Evolutionary conservation across 2,329 filamentous ascomycete genomes (phyloP), one percentile per base, ranked within the genome.

Genomic region (Paracoccidioides lutzii): DNA sequence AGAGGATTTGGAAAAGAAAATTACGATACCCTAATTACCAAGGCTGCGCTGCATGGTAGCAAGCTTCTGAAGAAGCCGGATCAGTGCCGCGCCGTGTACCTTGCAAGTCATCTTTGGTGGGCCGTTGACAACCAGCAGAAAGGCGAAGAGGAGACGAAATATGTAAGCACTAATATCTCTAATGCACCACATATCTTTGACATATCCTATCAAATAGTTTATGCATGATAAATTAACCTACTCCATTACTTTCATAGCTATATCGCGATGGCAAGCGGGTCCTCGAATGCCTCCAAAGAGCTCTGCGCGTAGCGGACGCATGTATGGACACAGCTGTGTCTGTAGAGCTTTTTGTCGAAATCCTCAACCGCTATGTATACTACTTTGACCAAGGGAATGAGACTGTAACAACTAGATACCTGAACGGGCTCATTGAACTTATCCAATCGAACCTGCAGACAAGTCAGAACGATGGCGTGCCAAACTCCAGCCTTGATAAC

Each of bases 321-420:
- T 98, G 93, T 75, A 98, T 98, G 93, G 94, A 98, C 72, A 93
- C 90, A 6, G 89, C 90, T 5, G 90, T 96, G 3, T 96, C 90
- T 2, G 93, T 98, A 49, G 94, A 98, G 73, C 80, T 98, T 51
- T 98, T 98, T 72, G 91, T 98, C 56, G 93, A 98, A 74, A 98
- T 98, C 60, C 76, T 98, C 55, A 96, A 98, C 71, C 84, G 93
- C 71, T 98, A 98, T 69, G 90, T 97, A 54, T 98, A 98, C 72
- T 98, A 97, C 76, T 98, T 96, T 75, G 93, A 98, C 71, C 91
- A 98, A 71, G 89, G 95, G 69, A 98, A 98, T 72, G 93, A 98
- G 74, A 90, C 90, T 62, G 93, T 98, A 42, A 98, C 93, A 4
- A 96, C 87, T 2, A 97, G 97, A 73, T 98, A 97, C 70, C 81